These are phyloP conservation scores for Chaetomium tenue DNA, from an alignment of 495 filamentous ascomycete species.

Conservation along the genomic window DNA sequence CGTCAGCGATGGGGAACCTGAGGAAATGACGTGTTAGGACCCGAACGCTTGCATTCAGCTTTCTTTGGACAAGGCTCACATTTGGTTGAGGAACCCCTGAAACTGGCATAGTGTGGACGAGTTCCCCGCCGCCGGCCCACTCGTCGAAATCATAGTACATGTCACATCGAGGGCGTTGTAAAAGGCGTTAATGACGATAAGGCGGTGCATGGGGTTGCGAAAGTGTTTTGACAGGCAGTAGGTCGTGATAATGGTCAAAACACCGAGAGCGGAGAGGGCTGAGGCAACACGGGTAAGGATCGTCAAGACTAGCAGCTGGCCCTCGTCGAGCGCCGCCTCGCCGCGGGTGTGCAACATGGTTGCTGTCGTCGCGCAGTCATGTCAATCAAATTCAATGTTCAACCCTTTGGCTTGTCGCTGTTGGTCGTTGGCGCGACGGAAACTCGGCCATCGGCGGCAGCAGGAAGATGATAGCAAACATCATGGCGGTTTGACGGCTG, in stretches of 20 bases:
- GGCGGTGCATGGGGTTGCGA: slow-evolving; percentile 49
- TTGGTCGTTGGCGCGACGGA: neutral
- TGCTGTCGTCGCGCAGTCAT: slow-evolving; percentile 4
- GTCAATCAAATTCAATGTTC: neutral
- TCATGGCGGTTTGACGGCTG: neutral
- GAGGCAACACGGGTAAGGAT: slow-evolving; percentile 44
- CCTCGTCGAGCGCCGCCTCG: slow-evolving; percentile 32
- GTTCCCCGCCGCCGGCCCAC: slow-evolving; percentile 42
- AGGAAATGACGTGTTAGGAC: neutral
- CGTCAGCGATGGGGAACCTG: slow-evolving; percentile 52
- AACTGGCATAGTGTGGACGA: slow-evolving; percentile 46
- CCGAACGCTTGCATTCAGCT: neutral
- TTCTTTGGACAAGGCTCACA: slow-evolving; percentile 31
- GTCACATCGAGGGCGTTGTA: slow-evolving; percentile 49
- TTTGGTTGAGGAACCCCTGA: slow-evolving; percentile 50
- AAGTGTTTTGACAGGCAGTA: slow-evolving; percentile 44
- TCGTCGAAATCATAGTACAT: slow-evolving; percentile 48
- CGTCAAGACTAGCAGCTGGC: slow-evolving; percentile 34
- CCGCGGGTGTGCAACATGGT: slow-evolving; percentile 25
- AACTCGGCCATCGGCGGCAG: neutral
- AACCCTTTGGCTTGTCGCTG: neutral
- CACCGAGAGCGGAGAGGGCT: slow-evolving; percentile 40
- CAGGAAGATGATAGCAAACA: neutral
- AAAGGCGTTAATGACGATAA: slow-evolving; percentile 50
- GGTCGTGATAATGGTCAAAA: slow-evolving; percentile 42